Conservation (phyloP, 768 basidiomycete genomes). For the Termitomyces heimii region DNA sequence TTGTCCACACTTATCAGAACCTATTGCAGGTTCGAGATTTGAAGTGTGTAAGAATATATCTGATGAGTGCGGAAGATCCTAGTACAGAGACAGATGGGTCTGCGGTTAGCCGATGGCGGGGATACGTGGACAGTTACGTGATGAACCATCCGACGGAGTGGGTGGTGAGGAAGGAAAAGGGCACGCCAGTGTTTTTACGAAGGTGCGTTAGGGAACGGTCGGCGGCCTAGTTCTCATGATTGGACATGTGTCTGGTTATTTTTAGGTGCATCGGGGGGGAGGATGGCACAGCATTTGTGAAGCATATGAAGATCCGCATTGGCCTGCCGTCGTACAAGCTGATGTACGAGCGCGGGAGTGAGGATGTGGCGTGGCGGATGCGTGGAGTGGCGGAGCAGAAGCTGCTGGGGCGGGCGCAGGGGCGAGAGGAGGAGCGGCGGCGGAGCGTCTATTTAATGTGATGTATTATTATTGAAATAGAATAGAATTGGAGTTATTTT, state of each 20-base stretch:
- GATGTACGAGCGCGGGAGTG: conserved; percentile 60
- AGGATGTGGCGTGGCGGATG: conserved; percentile 45
- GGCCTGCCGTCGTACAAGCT: conserved; percentile 59
- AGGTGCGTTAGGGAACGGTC: conserved; percentile 33
- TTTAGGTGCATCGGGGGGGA: conserved; percentile 44
- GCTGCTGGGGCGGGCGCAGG: conserved; percentile 30
- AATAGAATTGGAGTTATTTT: conserved; percentile 3
- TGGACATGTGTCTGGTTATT: conserved; percentile 29
- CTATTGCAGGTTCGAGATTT: conserved; percentile 43
- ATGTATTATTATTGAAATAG: neutral
- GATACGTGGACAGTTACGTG: conserved; percentile 70
- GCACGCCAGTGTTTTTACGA: conserved; percentile 45
- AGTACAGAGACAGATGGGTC: conserved; percentile 54
- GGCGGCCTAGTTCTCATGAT: conserved; percentile 19
- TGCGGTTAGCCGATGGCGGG: conserved; percentile 56
- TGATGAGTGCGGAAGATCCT: conserved; percentile 58
- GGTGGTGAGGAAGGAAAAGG: conserved; percentile 39
- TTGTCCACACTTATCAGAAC: conserved; percentile 6
- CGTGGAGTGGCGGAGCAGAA: conserved; percentile 28
- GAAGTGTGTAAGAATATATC: conserved; percentile 53
- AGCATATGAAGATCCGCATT: conserved; percentile 48
- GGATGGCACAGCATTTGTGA: conserved; percentile 35
- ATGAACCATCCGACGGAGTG: conserved; percentile 70
- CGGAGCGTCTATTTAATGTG: conserved; percentile 25
- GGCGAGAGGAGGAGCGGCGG: conserved; percentile 51